Percentiles rank a stretch among this genome's conserved stretches.
phyloP scores from a whole-genome alignment of 495 filamentous ascomycete genomes.

The Pyrenopolyporus hunteri region DNA sequence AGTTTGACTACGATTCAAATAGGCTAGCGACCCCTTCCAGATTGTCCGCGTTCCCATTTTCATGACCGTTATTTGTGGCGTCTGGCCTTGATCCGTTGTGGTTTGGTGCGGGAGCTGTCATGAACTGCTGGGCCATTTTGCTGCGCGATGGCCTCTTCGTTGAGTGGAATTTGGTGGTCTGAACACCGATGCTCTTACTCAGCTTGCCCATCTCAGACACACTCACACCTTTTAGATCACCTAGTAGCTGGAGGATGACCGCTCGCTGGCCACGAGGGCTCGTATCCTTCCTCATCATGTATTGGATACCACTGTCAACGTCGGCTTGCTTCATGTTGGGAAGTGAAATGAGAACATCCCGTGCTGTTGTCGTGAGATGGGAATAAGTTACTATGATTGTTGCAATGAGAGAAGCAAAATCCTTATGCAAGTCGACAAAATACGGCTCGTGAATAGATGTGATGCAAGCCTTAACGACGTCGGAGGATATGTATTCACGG shows the following conservation, averaged over 20 bases:
- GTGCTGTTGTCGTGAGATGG: conserved; percentile 63
- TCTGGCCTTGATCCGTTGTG: neutral
- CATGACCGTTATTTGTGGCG: conserved; percentile 4
- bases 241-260: conserved; percentile 83
- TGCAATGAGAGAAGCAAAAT: conserved; percentile 86
- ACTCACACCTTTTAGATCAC: conserved; percentile 83
- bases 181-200: conserved; percentile 47
- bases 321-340: conserved; percentile 60
- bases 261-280: conserved; percentile 78
- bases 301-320: conserved; percentile 66
- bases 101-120: conserved; percentile 45
- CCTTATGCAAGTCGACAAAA: conserved; percentile 95
- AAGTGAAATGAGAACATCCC: conserved; percentile 59
- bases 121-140: conserved; percentile 64
- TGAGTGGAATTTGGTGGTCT: neutral
- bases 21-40: conserved; percentile 42
- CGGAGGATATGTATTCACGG: conserved; percentile 86
- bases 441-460: conserved; percentile 92
- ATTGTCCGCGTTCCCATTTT: conserved; percentile 29
- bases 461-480: conserved; percentile 82
- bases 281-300: conserved; percentile 54
- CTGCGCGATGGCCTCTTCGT: conserved; percentile 50
- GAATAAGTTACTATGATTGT: conserved; percentile 79
- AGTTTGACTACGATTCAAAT: conserved; percentile 38
- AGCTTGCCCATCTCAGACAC: conserved; percentile 93